A percentile compares a stretch with the other conserved stretches of the same genome.
These are phyloP conservation scores for Solanum habrochaites DNA, from an alignment of 257 asterid genomes.

Conservation along the genomic window DNA sequence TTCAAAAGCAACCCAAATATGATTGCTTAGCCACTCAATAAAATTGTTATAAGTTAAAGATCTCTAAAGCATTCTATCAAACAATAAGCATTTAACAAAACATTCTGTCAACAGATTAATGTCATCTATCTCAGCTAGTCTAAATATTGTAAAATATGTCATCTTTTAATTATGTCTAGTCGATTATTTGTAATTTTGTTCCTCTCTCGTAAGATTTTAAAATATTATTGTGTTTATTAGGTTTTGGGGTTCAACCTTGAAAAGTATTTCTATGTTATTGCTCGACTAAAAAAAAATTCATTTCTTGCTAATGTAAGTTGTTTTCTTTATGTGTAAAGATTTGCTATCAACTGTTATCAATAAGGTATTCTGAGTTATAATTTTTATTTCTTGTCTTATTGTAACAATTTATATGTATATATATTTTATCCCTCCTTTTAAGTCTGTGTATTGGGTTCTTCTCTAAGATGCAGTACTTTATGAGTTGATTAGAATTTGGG, in stretches of 20 bases:
- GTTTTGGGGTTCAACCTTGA: not conserved
- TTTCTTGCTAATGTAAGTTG: not conserved
- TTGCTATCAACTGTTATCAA: too few species aligned
- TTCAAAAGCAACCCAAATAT: too few species aligned
- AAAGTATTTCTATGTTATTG: not conserved
- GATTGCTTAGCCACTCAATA: not conserved
- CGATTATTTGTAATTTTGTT: not conserved
- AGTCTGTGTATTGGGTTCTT: too few species aligned
- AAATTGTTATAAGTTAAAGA: too few species aligned
- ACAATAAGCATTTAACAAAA: too few species aligned
- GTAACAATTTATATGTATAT: not conserved
- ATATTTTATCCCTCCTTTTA: not conserved
- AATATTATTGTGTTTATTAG: not conserved
- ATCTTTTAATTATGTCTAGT: not conserved
- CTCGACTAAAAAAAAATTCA: not conserved
- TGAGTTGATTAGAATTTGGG: not conserved
- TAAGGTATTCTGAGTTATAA: not conserved
- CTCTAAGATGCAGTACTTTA: not conserved
- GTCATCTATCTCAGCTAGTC: not conserved
- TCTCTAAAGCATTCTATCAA: too few species aligned
- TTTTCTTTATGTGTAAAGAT: not conserved
- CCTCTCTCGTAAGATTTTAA: too few species aligned
- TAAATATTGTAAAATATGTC: not conserved
- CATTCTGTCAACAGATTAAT: not conserved
- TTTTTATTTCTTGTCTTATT: too few species aligned